Evolutionary conservation across 2,329 filamentous ascomycete genomes (phyloP).

Genomic region (Ceratocystis lukuohia): DNA sequence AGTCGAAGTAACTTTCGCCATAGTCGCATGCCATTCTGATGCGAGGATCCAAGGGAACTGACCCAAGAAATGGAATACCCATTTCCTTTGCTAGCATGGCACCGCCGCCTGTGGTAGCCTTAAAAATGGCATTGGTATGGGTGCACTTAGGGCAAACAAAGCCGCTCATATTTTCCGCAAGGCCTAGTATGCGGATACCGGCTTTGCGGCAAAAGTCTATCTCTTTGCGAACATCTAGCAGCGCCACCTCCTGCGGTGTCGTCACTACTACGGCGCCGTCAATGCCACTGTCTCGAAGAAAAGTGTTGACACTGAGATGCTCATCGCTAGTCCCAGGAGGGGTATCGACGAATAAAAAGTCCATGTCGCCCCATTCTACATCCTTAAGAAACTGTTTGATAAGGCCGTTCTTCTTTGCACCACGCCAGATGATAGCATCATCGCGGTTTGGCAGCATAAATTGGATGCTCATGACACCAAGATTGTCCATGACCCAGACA

Average conservation of each 20-base stretch:
- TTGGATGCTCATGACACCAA: slow-evolving; percentile 93
- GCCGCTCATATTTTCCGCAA: slow-evolving; percentile 96
- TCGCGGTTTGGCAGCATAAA: slow-evolving; percentile 94
- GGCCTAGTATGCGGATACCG: slow-evolving; percentile 70
- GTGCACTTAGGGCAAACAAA: slow-evolving; percentile 93
- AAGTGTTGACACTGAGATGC: slow-evolving; percentile 84
- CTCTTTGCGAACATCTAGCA: slow-evolving; percentile 91
- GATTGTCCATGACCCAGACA: slow-evolving; percentile 87
- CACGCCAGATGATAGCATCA: slow-evolving; percentile 93
- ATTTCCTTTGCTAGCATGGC: slow-evolving; percentile 69
- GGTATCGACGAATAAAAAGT: slow-evolving; percentile 87
- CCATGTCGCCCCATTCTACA: slow-evolving; percentile 91
- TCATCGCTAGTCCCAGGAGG: slow-evolving; percentile 93
- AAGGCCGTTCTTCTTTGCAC: slow-evolving; percentile 94
- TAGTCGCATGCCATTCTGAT: slow-evolving; percentile 96
- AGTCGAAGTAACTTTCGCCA: slow-evolving; percentile 93
- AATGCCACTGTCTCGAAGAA: slow-evolving; percentile 80
- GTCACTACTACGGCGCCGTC: slow-evolving; percentile 88
- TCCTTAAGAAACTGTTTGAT: slow-evolving; percentile 98
- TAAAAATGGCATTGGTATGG: slow-evolving; percentile 72
- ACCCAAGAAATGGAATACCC: slow-evolving; percentile 74
- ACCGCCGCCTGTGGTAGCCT: slow-evolving; percentile 80
- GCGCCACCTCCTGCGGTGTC: slow-evolving; percentile 83
- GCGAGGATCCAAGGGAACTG: slow-evolving; percentile 80
- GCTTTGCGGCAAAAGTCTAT: slow-evolving; percentile 97